Evolutionary conservation across 371 early-diverging fungal species (phyloP).

Genomic region (Smittium culicis): DNA sequence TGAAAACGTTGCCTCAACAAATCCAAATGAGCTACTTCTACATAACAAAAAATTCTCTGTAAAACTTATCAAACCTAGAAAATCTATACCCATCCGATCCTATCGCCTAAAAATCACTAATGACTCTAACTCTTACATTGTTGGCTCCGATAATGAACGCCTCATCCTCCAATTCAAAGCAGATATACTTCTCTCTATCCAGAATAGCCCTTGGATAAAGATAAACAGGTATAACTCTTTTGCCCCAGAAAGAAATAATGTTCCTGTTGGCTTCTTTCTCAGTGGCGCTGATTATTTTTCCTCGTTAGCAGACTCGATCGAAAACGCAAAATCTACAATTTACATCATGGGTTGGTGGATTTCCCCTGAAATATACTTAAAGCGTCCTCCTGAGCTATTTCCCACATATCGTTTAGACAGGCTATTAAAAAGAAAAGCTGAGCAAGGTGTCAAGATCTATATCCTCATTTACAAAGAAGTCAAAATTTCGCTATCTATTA

Average conservation of each 20-base stretch:
- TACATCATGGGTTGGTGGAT: conserved; percentile 92
- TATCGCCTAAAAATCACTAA: conserved; percentile 39
- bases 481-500: conserved; percentile 57
- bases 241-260: conserved; percentile 58
- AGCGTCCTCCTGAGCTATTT: conserved; percentile 56
- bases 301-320: conserved; percentile 62
- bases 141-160: conserved; percentile 48
- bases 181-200: conserved; percentile 40
- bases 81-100: conserved; percentile 34
- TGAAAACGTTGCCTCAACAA: conserved; percentile 23
- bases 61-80: conserved; percentile 38
- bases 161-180: conserved; percentile 50
- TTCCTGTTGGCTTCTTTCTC: conserved; percentile 54
- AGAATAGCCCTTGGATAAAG: conserved; percentile 51
- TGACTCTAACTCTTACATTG: conserved; percentile 43
- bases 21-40: conserved; percentile 55
- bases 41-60: conserved; percentile 49
- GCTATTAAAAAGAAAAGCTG: conserved; percentile 65
- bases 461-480: conserved; percentile 85
- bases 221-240: conserved; percentile 64
- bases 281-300: conserved; percentile 77
- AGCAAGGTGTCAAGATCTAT: conserved; percentile 77
- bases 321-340: conserved; percentile 54
- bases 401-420: conserved; percentile 69
- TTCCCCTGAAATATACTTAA: conserved; percentile 66